Evolutionary conservation across 1,284 basidiomycete species (phyloP).

Genomic region (Cystobasidium slooffiae): DNA sequence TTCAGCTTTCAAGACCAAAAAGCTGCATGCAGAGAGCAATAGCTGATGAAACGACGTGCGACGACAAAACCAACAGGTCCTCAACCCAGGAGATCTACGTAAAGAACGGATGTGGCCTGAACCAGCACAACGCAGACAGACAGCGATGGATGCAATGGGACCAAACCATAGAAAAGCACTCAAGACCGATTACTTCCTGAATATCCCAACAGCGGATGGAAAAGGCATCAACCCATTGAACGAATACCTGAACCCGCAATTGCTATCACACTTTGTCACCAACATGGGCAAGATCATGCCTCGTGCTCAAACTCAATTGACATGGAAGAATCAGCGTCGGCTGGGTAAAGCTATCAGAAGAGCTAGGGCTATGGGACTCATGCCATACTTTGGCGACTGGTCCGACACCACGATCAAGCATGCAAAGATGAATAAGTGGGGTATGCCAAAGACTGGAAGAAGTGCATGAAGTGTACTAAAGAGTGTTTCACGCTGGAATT

Average conservation of each 20-base stretch:
- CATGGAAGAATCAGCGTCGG: slow-evolving; percentile 77
- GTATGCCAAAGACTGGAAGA: slow-evolving; percentile 25
- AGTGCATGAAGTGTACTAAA: background rate
- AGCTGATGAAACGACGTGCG: too few relatives aligned
- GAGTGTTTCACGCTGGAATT: background rate
- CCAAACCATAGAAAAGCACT: slow-evolving; percentile 13
- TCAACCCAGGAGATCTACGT: slow-evolving; percentile 23
- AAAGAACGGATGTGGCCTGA: slow-evolving; percentile 33
- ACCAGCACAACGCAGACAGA: background rate
- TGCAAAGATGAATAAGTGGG: slow-evolving; percentile 23
- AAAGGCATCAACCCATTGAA: slow-evolving; percentile 55
- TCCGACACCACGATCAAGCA: slow-evolving; percentile 1
- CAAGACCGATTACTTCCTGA: slow-evolving; percentile 34
- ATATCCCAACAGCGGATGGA: slow-evolving; percentile 10
- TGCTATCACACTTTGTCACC: slow-evolving; percentile 71
- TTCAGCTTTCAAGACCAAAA: background rate
- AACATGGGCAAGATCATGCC: slow-evolving; percentile 82
- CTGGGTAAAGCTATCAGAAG: slow-evolving; percentile 86
- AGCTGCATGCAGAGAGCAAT: background rate
- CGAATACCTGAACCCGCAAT: slow-evolving; percentile 65
- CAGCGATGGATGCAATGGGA: slow-evolving; percentile 29
- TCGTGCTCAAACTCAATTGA: slow-evolving; percentile 73
- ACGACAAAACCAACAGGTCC: background rate
- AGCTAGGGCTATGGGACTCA: slow-evolving; percentile 88
- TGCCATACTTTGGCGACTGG: slow-evolving; percentile 61